Percentiles rank a stretch among this genome's conserved stretches.
These are phyloP conservation scores for Artomyces pyxidatus DNA, from an alignment of 768 basidiomycete species.

Conservation along the genomic window DNA sequence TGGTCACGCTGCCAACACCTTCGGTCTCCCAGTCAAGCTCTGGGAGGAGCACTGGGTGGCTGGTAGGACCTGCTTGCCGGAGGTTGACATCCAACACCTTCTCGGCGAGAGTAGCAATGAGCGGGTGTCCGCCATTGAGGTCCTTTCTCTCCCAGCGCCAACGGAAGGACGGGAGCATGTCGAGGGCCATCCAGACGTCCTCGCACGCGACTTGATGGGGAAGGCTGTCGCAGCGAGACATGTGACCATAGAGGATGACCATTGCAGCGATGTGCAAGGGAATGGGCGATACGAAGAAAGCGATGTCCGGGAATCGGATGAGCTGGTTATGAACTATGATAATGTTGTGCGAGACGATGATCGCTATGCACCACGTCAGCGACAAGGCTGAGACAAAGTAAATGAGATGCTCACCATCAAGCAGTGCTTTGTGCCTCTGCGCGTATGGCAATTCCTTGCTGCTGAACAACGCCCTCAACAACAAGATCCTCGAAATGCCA, in stretches of 20 bases:
- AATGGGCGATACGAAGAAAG: slow-evolving; percentile 84
- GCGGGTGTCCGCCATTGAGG: slow-evolving; percentile 70
- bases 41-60: slow-evolving; percentile 30
- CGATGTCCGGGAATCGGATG: slow-evolving; percentile 77
- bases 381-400: too few species aligned
- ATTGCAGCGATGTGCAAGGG: slow-evolving; percentile 86
- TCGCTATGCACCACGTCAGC: slow-evolving; percentile 37
- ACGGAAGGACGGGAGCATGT: slow-evolving; percentile 82
- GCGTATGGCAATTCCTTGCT: slow-evolving; percentile 61
- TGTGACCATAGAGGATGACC: slow-evolving; percentile 84
- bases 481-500: slow-evolving; percentile 70
- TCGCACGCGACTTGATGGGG: slow-evolving; percentile 60
- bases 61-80: slow-evolving; percentile 41
- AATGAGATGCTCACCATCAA: slow-evolving; percentile 55
- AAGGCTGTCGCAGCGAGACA: slow-evolving; percentile 67
- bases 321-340: slow-evolving; percentile 80
- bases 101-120: slow-evolving; percentile 76
- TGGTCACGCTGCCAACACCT: slow-evolving; percentile 18
- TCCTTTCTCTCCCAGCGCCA: slow-evolving; percentile 92
- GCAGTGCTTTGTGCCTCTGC: slow-evolving; percentile 61
- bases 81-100: slow-evolving; percentile 70
- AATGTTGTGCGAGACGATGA: slow-evolving; percentile 81
- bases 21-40: slow-evolving; percentile 42
- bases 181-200: slow-evolving; percentile 81
- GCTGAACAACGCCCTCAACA: slow-evolving; percentile 73